Evolutionary conservation across 1,139 yeast species (phyloP), one percentile per base, ranked within the genome.

Genomic region (Diutina sp.): DNA sequence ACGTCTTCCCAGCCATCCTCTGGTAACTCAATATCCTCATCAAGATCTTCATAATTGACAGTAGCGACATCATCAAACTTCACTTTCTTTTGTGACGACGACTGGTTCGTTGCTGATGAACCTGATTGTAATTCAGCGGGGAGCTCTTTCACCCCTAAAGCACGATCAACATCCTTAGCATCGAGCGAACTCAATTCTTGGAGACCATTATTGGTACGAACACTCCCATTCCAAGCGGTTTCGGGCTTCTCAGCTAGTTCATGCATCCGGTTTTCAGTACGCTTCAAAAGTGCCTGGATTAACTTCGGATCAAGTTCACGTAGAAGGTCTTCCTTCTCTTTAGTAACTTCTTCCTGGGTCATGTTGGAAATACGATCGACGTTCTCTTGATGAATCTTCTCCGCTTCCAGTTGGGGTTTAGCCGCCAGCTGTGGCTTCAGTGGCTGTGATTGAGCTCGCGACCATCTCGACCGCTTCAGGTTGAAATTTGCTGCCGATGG

Each of bases 381-480:
- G 67, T 91, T 91, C 64, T 91, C 97, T 58, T 78, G 67, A 67
- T 89, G 93, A 45, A 91, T 88, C 64, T 80, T 78, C 62, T 85
- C 91, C 0, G 85, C 80, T 63, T 89, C 96, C 0, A 80, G 65
- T 14, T 30, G 14, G 21, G 51, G 51, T n/a, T 38, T 41, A 6
- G 21, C 32, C 5, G 29, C 30, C 21, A 4, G 29, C 14, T 18
- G 28, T 12, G 47, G 28, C n/a, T 35, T 47, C 29, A 38, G 56
- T 53, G 51, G 57, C 54, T 54, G 59, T 59, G 47, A 57, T 58
- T 53, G 58, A 63, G 56, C 64, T 69, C 67, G 58, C 63, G 63
- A 55, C 60, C 61, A 57, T 60, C 67, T 46, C 21, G 67, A 60
- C 51, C 60, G 66, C 12, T 62, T 68, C 25, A 74, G 71, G 8